Conservation (phyloP, 2,329 filamentous ascomycete species). For the Cladosporium sp. region DNA sequence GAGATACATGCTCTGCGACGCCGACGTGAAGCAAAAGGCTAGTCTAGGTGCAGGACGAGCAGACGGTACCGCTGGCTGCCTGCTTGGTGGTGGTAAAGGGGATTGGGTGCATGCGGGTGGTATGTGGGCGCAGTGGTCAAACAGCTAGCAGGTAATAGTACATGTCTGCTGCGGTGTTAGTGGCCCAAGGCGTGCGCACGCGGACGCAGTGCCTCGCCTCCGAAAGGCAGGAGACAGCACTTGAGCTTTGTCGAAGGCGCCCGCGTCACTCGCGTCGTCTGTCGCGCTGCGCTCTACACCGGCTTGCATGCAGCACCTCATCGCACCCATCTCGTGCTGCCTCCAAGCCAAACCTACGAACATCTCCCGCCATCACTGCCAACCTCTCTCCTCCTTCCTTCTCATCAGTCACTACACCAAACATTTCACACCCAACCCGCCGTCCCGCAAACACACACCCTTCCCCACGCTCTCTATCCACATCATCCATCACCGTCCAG, state of each 20-base stretch:
- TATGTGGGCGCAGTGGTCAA: neutral
- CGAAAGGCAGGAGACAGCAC: neutral
- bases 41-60: neutral
- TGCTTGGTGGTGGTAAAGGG: neutral
- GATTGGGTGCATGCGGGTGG: neutral
- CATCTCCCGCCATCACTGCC: neutral
- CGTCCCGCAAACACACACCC: neutral
- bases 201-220: neutral
- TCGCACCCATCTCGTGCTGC: neutral
- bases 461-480: slow-evolving; percentile 16
- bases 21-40: neutral
- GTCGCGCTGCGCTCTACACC: neutral
- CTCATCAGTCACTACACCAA: slow-evolving; percentile 11
- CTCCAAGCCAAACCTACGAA: slow-evolving; percentile 1
- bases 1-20: slow-evolving; percentile 1
- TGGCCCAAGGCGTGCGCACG: neutral
- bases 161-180: neutral
- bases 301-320: slow-evolving; percentile 2
- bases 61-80: neutral
- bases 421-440: neutral
- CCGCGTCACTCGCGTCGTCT: slow-evolving; percentile 3
- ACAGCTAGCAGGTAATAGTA: neutral
- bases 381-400: neutral
- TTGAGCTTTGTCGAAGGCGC: neutral
- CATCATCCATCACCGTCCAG: neutral